Evolutionary conservation across 1,139 yeast genomes (phyloP).

Genomic region (Kluyveromyces sp.): DNA sequence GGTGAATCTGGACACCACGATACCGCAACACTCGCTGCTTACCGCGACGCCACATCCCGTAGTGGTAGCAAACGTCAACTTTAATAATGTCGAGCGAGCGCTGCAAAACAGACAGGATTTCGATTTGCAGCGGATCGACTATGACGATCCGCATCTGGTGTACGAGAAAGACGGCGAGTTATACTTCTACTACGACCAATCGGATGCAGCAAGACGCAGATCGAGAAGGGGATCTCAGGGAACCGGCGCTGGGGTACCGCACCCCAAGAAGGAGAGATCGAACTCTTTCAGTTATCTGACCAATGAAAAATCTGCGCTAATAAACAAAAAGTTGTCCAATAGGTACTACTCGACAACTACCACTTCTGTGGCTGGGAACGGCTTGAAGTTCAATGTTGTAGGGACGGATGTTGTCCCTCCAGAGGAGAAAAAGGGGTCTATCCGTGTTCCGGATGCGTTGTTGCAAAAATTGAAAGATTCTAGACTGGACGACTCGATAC

Average conservation of each 20-base stretch:
- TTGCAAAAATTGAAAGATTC: slow-evolving; percentile 2
- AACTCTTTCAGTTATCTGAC: slow-evolving; percentile 10
- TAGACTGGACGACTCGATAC: slow-evolving; percentile 1
- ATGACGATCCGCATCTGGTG: background rate
- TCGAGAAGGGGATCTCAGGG: slow-evolving; percentile 3
- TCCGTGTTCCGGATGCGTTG: background rate
- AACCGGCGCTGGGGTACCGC: slow-evolving; percentile 1
- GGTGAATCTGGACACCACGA: slow-evolving; percentile 19
- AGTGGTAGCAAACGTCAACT: slow-evolving; percentile 25
- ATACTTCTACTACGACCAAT: slow-evolving; percentile 1
- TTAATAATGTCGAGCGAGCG: slow-evolving; percentile 21
- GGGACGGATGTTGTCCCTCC: background rate
- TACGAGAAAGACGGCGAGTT: slow-evolving; percentile 4
- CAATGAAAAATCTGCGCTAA: slow-evolving; percentile 13
- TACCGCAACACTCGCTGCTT: slow-evolving; percentile 15
- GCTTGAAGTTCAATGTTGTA: background rate
- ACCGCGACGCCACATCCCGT: slow-evolving; percentile 23
- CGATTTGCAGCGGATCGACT: background rate
- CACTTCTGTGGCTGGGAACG: background rate
- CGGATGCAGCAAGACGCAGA: slow-evolving; percentile 3
- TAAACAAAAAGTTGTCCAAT: slow-evolving; percentile 16
- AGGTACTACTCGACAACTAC: slow-evolving; percentile 17
- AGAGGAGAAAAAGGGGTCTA: background rate
- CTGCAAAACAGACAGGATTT: slow-evolving; percentile 9
- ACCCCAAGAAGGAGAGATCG: slow-evolving; percentile 11